These are phyloP conservation scores for Trichoderma endophyticum DNA, from an alignment of 2,329 filamentous ascomycete species.

Conservation along the genomic window DNA sequence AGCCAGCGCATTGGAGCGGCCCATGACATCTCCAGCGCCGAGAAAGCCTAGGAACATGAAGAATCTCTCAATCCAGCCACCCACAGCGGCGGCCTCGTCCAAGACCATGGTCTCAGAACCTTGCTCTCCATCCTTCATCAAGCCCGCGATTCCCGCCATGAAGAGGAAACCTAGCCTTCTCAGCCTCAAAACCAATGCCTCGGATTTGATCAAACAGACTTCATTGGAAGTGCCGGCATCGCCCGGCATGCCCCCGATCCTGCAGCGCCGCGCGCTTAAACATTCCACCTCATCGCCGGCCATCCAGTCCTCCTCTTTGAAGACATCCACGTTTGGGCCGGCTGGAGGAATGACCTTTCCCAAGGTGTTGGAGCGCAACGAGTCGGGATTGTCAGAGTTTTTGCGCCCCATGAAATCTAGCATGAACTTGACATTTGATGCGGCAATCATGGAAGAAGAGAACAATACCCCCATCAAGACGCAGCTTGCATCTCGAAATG, in stretches of 20 bases:
- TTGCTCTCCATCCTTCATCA: constrained; percentile 73
- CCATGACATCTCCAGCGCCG: constrained; percentile 66
- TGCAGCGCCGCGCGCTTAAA: constrained; percentile 61
- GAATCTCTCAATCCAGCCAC: constrained; percentile 72
- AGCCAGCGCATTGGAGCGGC: constrained; percentile 44
- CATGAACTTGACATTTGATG: constrained; percentile 36
- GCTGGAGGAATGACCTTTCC: constrained; percentile 63
- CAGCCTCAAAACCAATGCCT: constrained; percentile 69
- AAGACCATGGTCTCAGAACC: constrained; percentile 60
- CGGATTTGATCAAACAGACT: constrained; percentile 49
- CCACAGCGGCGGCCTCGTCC: constrained; percentile 45
- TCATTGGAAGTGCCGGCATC: constrained; percentile 55
- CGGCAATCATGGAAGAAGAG: constrained; percentile 52
- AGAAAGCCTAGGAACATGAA: constrained; percentile 79
- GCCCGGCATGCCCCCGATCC: constrained; percentile 54
- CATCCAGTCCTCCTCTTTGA: constrained; percentile 58
- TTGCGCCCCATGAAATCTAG: constrained; percentile 50
- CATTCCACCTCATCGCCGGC: constrained; percentile 67
- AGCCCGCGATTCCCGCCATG: constrained; percentile 68
- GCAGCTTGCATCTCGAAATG: constrained; percentile 59
- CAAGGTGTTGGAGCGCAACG: constrained; percentile 57
- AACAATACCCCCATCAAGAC: constrained; percentile 51
- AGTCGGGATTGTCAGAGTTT: constrained; percentile 58
- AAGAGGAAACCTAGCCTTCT: constrained; percentile 75
- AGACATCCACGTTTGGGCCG: constrained; percentile 59